Evolutionary conservation across 768 basidiomycete species (phyloP), one percentile per base, ranked within the genome.

Genomic region (Lactarius hengduanensis): DNA sequence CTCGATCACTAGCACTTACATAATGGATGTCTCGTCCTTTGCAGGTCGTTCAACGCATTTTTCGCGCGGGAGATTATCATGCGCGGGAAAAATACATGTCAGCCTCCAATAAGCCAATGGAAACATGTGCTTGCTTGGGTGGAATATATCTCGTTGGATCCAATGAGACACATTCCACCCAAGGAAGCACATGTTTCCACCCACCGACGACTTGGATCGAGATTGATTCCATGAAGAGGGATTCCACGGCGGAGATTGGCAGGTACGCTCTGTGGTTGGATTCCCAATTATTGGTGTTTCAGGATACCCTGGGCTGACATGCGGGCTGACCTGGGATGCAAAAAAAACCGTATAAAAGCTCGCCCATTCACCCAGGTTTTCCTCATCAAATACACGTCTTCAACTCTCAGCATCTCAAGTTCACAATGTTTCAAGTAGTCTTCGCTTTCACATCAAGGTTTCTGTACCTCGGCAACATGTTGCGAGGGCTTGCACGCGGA

Each of bases 391-490:
- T 11, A 30, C 13, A 36, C 57, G 13, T n/a, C 30, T 41, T 32
- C 50, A 8, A n/a, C 10, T 16, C 22, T 62, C 11, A 56, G n/a
- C 18, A 41, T 40, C 28, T 55, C 61, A 4, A 41, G 4, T 28
- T 64, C 13, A 62, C 61, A 38, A 67, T 67, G 66, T 45, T 59
- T 22, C 66, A 67, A 2, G 10, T 50, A 40, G 9, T 62, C 22
- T 10, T 67, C 53, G 47, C 66, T 5, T 10, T 67, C 57, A 41
- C 66, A 0, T 55, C 66, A 8, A 10, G 66, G 57, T 63, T 67
- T 20, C 40, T 67, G 22, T 18, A 28, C 34, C 40, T 67, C 41
- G 50, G 61, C 32, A 54, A 62, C 28, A 16, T 59, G 20, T 28
- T 63, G 22, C 66, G 43, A 6, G 57, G 26, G 22, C 38, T 67